These are phyloP conservation scores for Wickerhamomyces sp. DNA, from an alignment of 1,139 yeast genomes.

Conservation along the genomic window DNA sequence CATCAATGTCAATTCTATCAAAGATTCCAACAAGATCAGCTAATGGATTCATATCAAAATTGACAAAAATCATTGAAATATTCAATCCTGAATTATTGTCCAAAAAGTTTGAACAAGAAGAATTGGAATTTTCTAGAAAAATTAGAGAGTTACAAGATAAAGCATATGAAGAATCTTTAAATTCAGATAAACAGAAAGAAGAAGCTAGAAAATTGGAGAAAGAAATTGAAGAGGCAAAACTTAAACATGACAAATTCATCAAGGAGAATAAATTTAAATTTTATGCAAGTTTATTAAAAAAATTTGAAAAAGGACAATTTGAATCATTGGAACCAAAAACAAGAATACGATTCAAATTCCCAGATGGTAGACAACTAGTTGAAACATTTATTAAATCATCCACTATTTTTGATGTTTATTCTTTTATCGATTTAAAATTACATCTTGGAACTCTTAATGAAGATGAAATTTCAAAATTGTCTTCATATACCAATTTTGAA, in stretches of 20 bases:
- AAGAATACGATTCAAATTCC: constrained; percentile 39
- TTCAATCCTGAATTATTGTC: constrained; percentile 31
- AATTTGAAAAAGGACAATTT: constrained; percentile 4
- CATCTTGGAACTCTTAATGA: constrained; percentile 14
- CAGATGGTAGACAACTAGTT: constrained; percentile 59
- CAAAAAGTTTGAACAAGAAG: constrained; percentile 30
- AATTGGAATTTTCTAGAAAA: constrained; percentile 30
- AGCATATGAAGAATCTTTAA: constrained; percentile 33
- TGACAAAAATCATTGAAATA: constrained; percentile 25
- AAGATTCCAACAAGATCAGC: constrained; percentile 25
- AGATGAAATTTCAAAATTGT: constrained; percentile 2
- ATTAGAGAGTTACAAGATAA: constrained; percentile 33
- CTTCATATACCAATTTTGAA: constrained; percentile 10
- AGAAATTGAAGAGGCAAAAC: constrained; percentile 11
- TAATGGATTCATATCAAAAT: constrained; percentile 25
- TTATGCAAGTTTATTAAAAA: constrained; percentile 6
- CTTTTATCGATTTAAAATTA: constrained; percentile 47
- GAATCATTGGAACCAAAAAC: constrained; percentile 21
- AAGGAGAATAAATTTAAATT: constrained; percentile 16
- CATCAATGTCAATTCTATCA: constrained; percentile 29
- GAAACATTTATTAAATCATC: constrained; percentile 46
- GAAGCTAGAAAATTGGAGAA: constrained; percentile 20
- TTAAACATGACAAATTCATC: constrained; percentile 10
- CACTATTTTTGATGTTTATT: constrained; percentile 57
- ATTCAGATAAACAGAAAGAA: constrained; percentile 28